phyloP scores from a whole-genome alignment of 2,329 filamentous ascomycete species.

The Ophidiomyces ophidiicola region DNA sequence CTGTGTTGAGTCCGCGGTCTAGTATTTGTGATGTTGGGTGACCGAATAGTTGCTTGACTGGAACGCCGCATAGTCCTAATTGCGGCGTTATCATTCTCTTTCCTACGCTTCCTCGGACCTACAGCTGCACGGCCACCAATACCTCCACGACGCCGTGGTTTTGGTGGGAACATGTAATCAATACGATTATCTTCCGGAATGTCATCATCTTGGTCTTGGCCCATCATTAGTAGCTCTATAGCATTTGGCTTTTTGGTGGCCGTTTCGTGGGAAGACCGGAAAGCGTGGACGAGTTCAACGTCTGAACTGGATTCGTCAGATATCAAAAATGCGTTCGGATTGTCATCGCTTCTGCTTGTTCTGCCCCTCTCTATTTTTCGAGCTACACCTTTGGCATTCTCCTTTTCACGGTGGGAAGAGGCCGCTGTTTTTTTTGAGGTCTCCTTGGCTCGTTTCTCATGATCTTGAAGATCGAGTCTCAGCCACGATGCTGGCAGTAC shows the following conservation, averaged over 20 bases:
- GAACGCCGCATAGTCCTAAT: not conserved
- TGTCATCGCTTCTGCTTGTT: conserved; percentile 5
- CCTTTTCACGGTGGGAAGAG: conserved; percentile 20
- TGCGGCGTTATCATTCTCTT: conserved; percentile 10
- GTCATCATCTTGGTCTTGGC: conserved; percentile 21
- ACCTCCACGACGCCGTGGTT: conserved; percentile 17
- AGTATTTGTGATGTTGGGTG: conserved; percentile 28
- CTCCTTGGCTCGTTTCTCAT: conserved; percentile 17
- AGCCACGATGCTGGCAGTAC: conserved; percentile 40
- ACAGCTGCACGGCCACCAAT: not conserved
- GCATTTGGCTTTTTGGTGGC: not conserved
- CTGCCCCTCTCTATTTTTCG: conserved; percentile 16
- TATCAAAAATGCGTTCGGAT: conserved; percentile 9
- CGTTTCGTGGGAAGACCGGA: not conserved
- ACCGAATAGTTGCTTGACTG: conserved; percentile 19
- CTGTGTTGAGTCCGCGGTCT: conserved; percentile 19
- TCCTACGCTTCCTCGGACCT: conserved; percentile 4
- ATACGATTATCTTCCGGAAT: conserved; percentile 33
- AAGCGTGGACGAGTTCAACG: conserved; percentile 12
- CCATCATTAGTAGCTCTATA: conserved; percentile 4
- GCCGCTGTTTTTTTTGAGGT: conserved; percentile 9
- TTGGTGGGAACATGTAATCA: conserved; percentile 30
- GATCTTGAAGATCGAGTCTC: conserved; percentile 30
- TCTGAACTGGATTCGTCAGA: conserved; percentile 23
- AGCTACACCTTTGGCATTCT: conserved; percentile 16